phyloP scores from a whole-genome alignment of 345 rosid genomes.

The Acer saccharum region DNA sequence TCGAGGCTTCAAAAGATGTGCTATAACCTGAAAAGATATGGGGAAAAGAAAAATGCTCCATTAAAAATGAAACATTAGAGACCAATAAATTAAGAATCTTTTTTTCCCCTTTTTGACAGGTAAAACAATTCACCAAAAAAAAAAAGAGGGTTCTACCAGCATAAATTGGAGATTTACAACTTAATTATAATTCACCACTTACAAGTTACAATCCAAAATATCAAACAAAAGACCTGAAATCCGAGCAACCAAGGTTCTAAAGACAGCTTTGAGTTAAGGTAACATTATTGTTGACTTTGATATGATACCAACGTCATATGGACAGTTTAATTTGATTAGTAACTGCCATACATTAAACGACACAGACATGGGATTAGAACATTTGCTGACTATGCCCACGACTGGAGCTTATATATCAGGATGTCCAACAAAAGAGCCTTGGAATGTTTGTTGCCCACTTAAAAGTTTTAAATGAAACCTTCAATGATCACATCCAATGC shows the following conservation, averaged over 20 bases:
- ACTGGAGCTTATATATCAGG: neutral
- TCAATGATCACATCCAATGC: neutral
- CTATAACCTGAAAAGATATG: constrained; percentile 55
- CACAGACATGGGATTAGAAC: neutral
- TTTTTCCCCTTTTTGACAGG: neutral
- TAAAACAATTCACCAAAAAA: constrained; percentile 3
- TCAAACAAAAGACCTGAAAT: neutral
- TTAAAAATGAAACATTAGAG: neutral
- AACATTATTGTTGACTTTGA: neutral
- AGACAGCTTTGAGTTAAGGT: neutral
- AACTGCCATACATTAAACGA: neutral
- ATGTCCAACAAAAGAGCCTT: neutral
- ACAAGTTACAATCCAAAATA: constrained; percentile 18
- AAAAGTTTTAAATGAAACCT: neutral
- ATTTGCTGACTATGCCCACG: neutral
- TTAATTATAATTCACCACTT: constrained; percentile 17
- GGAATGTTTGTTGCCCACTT: neutral
- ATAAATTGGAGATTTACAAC: constrained; percentile 9
- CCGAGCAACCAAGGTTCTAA: neutral
- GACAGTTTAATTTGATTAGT: neutral
- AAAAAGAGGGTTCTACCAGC: neutral
- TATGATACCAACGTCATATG: neutral
- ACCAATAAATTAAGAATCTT: neutral
- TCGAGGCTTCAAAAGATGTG: constrained; percentile 90
- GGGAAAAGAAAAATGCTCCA: neutral